phyloP scores from a whole-genome alignment of 1,284 basidiomycete species.

The Ustilago crameri region DNA sequence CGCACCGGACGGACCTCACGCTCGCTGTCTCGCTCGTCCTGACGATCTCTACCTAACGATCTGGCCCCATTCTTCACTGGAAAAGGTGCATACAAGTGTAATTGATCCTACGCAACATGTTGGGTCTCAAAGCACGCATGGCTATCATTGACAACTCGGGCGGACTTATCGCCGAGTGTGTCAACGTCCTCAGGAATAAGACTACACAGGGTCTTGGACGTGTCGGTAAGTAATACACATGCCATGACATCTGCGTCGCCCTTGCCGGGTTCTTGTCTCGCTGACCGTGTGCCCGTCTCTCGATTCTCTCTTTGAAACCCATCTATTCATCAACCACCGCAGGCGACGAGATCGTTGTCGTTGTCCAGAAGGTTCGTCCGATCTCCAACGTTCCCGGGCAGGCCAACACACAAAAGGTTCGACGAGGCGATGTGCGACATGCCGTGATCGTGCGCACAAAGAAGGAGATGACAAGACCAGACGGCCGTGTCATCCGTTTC shows the following conservation, averaged over 20 bases:
- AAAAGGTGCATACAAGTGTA: background rate
- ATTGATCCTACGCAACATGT: conserved; percentile 41
- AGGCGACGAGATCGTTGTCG: conserved; percentile 97
- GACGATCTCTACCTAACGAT: background rate
- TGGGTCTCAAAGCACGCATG: conserved; percentile 68
- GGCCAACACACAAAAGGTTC: conserved; percentile 74
- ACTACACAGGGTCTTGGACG: conserved; percentile 79
- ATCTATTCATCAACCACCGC: conserved; percentile 54
- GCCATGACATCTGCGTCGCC: background rate
- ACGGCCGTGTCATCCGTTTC: conserved; percentile 86
- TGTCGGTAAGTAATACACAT: conserved; percentile 69
- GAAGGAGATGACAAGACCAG: conserved; percentile 83
- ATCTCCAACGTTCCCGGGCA: conserved; percentile 70
- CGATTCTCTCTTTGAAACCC: conserved; percentile 69
- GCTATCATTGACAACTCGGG: conserved; percentile 98
- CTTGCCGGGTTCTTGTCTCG: background rate
- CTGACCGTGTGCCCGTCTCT: conserved; percentile 3
- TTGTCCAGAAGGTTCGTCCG: conserved; percentile 91
- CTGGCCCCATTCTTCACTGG: background rate
- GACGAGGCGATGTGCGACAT: conserved; percentile 89
- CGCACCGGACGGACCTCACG: no score
- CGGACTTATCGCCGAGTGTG: conserved; percentile 91
- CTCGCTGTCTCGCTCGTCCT: no score
- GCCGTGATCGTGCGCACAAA: conserved; percentile 93
- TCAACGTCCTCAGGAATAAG: conserved; percentile 96